Conservation (phyloP, 2,329 filamentous ascomycete species). For the Microsporum audouinii region DNA sequence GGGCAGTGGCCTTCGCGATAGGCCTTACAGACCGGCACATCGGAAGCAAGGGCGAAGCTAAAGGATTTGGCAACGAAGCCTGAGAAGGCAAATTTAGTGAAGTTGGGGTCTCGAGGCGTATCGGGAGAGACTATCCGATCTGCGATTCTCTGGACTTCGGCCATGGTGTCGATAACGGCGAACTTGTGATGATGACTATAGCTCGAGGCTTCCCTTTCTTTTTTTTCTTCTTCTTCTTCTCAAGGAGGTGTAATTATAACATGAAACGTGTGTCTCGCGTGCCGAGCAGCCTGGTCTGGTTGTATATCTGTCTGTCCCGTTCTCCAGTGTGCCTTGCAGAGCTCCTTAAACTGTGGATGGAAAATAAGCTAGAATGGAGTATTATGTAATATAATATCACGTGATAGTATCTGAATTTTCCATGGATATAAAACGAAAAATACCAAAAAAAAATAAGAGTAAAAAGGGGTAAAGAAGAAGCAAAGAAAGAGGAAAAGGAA, state of each 20-base stretch:
- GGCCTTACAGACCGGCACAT: constrained; percentile 72
- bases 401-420: background rate
- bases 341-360: background rate
- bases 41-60: constrained; percentile 68
- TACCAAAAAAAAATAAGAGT: background rate
- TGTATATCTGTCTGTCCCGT: background rate
- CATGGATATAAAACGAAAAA: background rate
- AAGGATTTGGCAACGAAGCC: constrained; percentile 75
- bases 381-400: background rate
- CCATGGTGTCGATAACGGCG: constrained; percentile 19
- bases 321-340: constrained; percentile 2
- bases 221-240: background rate
- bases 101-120: constrained; percentile 27
- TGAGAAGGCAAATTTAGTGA: constrained; percentile 69
- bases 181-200: background rate
- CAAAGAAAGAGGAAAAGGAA: background rate
- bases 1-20: constrained; percentile 81
- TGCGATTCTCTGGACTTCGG: constrained; percentile 25
- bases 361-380: background rate
- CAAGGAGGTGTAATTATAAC: background rate
- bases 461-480: background rate
- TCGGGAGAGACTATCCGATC: constrained; percentile 27
- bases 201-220: too few relatives aligned
- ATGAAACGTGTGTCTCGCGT: background rate
- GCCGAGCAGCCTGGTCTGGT: background rate